phyloP scores from a whole-genome alignment of 108 stramenopile species.

The Pseudonitzschia pungens region DNA sequence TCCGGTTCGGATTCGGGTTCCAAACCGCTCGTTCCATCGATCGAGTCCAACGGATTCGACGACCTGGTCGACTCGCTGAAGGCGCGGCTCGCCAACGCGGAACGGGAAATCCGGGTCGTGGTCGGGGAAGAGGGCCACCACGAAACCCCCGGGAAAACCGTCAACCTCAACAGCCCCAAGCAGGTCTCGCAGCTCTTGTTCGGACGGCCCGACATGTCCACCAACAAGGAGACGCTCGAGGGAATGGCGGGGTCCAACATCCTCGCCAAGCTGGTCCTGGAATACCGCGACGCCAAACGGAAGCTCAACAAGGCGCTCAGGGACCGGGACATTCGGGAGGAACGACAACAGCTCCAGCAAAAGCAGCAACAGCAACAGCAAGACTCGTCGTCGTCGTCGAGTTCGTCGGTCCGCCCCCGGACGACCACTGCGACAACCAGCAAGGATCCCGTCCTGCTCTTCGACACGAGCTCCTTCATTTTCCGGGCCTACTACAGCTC shows the following conservation, averaged over 20 bases:
- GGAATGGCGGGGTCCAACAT: constrained; percentile 68
- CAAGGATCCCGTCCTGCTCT: constrained; percentile 64
- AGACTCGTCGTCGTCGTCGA: background rate
- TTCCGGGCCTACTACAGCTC: constrained; percentile 86
- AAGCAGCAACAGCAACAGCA: constrained; percentile 12
- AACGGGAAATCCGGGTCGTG: constrained; percentile 38
- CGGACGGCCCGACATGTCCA: constrained; percentile 53
- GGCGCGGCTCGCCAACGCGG: constrained; percentile 27
- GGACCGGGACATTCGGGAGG: constrained; percentile 30
- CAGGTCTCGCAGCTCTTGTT: constrained; percentile 71
- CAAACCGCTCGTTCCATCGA: background rate
- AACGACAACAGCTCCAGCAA: constrained; percentile 41
- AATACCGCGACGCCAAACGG: constrained; percentile 48
- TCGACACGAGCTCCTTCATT: constrained; percentile 87
- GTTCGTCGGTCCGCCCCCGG: background rate
- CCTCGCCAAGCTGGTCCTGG: constrained; percentile 49
- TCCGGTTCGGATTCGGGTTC: background rate
- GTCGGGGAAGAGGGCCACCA: constrained; percentile 4
- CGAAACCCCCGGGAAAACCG: constrained; percentile 17
- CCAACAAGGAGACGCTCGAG: constrained; percentile 72
- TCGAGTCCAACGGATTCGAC: constrained; percentile 6
- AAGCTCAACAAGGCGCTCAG: constrained; percentile 44
- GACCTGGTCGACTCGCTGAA: constrained; percentile 3
- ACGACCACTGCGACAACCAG: background rate
- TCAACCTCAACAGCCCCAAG: constrained; percentile 76